These are phyloP conservation scores for Apiospora aurea DNA, from an alignment of 2,329 filamentous ascomycete genomes.

Conservation along the genomic window DNA sequence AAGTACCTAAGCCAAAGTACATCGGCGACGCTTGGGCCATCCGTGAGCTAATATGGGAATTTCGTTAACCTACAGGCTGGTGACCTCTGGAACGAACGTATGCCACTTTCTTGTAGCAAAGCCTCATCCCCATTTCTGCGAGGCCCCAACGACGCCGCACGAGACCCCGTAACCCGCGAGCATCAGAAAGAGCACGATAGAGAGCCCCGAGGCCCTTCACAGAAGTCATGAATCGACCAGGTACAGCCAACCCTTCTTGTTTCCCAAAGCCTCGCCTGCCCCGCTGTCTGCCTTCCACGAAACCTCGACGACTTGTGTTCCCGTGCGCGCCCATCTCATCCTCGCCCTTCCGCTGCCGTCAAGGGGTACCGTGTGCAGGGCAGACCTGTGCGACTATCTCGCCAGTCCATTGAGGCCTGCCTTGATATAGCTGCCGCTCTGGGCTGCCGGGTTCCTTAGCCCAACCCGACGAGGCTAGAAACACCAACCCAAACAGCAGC, in stretches of 20 bases:
- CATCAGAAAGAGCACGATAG: neutral
- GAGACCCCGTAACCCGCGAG: slow-evolving; percentile 3
- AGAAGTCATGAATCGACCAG: slow-evolving; percentile 65
- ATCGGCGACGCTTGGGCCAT: slow-evolving; percentile 20
- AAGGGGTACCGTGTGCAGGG: slow-evolving; percentile 26
- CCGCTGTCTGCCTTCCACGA: slow-evolving; percentile 39
- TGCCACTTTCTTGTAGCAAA: slow-evolving; percentile 18
- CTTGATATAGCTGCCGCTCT: neutral
- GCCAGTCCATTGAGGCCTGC: slow-evolving; percentile 20
- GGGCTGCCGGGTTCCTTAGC: neutral
- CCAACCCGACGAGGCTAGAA: slow-evolving; percentile 14
- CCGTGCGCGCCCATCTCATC: slow-evolving; percentile 31
- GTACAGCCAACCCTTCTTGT: slow-evolving; percentile 45
- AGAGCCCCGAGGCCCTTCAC: neutral
- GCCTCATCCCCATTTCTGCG: slow-evolving; percentile 2
- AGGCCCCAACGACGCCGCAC: slow-evolving; percentile 12
- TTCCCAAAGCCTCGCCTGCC: slow-evolving; percentile 38
- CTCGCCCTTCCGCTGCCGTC: slow-evolving; percentile 27
- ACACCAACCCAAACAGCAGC: neutral
- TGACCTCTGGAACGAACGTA: slow-evolving; percentile 15
- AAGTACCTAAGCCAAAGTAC: neutral
- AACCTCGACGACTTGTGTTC: slow-evolving; percentile 34
- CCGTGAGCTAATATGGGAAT: slow-evolving; percentile 21
- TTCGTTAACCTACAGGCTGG: slow-evolving; percentile 17
- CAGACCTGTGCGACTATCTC: slow-evolving; percentile 23